Conservation (phyloP, 2,329 filamentous ascomycete species). For the Bisporella sp. region DNA sequence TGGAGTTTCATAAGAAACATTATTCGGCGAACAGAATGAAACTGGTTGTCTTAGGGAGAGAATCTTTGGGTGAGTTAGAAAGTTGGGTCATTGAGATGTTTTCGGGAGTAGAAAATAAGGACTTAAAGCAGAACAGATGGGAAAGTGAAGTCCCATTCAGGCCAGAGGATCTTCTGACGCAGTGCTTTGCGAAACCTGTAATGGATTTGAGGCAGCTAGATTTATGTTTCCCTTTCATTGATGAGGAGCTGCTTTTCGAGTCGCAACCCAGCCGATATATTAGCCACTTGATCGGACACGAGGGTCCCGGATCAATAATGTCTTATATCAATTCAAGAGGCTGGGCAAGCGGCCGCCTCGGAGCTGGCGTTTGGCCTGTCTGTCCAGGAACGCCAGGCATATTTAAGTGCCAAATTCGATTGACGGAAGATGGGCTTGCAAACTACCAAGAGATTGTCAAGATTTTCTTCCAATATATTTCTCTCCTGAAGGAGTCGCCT, state of each 20-base stretch:
- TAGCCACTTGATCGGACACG: too few species aligned
- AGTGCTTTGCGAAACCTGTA: constrained; percentile 66
- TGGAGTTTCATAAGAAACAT: too few species aligned
- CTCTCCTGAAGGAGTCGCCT: constrained; percentile 70
- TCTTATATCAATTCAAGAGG: constrained; percentile 67
- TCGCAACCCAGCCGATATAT: constrained; percentile 68
- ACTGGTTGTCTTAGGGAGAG: too few species aligned
- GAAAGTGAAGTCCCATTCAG: constrained; percentile 54
- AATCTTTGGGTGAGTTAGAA: too few species aligned
- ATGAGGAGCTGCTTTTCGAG: too few species aligned
- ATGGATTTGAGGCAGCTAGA: constrained; percentile 62
- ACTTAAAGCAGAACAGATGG: constrained; percentile 59
- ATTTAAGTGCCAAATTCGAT: constrained; percentile 56
- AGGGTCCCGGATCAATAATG: too few species aligned
- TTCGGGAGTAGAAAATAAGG: too few species aligned
- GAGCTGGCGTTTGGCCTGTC: constrained; percentile 49
- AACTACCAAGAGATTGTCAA: constrained; percentile 60
- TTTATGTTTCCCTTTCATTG: constrained; percentile 61
- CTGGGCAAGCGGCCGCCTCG: constrained; percentile 63
- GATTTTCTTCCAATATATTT: constrained; percentile 72
- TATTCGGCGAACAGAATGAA: too few species aligned
- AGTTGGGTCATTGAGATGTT: too few species aligned
- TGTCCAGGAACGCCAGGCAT: constrained; percentile 59
- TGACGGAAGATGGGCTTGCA: too few species aligned
- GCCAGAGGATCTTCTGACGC: too few species aligned